Base-by-base conservation (phyloP, 805 yeast genomes). In the Wickerhamiella vanderwaltii region DNA sequence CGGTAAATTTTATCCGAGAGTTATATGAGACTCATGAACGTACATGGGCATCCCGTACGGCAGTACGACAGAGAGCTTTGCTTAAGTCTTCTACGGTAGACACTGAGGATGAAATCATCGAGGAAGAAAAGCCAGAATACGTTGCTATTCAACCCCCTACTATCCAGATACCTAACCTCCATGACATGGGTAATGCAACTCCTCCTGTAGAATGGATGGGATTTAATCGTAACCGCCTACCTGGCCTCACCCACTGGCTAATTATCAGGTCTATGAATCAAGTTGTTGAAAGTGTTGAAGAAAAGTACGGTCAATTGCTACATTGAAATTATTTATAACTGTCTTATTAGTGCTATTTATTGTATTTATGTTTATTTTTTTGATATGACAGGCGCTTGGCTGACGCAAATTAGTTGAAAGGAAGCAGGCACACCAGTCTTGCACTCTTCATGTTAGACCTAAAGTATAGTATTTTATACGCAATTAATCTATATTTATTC, bases 181-280 rank as follows among this genome's bases (percentile, higher is more conserved):
- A 76, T 53, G 97, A 91, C 54, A 67, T 91, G 52, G 97, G 98
- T 19, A 87, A 80, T 61, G 97, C 96, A 1, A 91, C 98, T 0
- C 98, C 98, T 1, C 98, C 98, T 2, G 63, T 91, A 44, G 98
- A 91, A 57, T 91, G 98, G 98, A 82, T 91, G 64, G 98, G 98
- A 2, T 67, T 91, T 23, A 91, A 91, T 57, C 69, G 97, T 49
- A 73, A 79, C 52, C 74, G 77, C 49, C 76, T 91, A 50, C 98
- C 98, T 0, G 77, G 81, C 30, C 69, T 82, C 45, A 79, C 95
- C 0, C 96, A 91, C 56, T 88, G 85, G 57, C 65, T 73, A 46
- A 75, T 77, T 0, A 80, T 87, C 38, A 71, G 80, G 11, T 73
- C 78, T 1, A 63, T 91, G 39, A 95, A 85, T 52, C 72, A 75